Evolutionary conservation across 2,329 filamentous ascomycete genomes (phyloP).

Genomic region (Canariomyces notabilis): DNA sequence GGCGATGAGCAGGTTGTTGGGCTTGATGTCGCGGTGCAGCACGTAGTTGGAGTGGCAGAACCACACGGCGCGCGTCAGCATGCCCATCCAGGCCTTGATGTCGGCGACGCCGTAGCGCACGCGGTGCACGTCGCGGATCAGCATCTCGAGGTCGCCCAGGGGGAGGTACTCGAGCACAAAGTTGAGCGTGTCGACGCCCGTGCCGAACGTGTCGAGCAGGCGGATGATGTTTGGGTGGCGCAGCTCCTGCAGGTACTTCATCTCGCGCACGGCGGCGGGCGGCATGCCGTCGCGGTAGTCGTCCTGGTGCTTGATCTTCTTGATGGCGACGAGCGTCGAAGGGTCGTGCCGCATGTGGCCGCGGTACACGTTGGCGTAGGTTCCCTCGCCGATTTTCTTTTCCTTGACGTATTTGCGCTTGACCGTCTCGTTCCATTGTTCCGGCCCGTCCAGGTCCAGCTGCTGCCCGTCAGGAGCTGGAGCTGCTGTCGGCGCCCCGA

Average conservation of each 20-base stretch:
- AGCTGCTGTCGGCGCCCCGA: conserved; percentile 5
- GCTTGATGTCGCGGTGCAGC: conserved; percentile 96
- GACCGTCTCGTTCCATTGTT: conserved; percentile 75
- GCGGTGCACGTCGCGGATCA: conserved; percentile 76
- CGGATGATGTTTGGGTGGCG: conserved; percentile 94
- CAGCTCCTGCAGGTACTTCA: conserved; percentile 92
- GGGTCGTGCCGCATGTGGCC: conserved; percentile 74
- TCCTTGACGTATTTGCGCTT: conserved; percentile 89
- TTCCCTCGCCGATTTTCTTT: conserved; percentile 90
- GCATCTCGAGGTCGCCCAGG: conserved; percentile 88
- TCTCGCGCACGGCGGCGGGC: conserved; percentile 90
- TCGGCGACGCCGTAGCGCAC: conserved; percentile 83
- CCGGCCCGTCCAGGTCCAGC: conserved; percentile 53
- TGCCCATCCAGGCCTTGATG: conserved; percentile 98
- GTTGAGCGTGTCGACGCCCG: conserved; percentile 94
- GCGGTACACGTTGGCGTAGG: conserved; percentile 92
- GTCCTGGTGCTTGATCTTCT: conserved; percentile 83
- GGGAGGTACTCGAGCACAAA: conserved; percentile 92
- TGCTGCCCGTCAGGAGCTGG: conserved; percentile 14
- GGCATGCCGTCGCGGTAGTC: conserved; percentile 88
- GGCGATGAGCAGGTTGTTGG: conserved; percentile 93
- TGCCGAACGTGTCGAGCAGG: conserved; percentile 86
- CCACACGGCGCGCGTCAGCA: conserved; percentile 89
- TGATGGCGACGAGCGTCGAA: conserved; percentile 76
- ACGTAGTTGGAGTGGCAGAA: conserved; percentile 96